Evolutionary conservation across 1,284 basidiomycete species (phyloP).

Genomic region (Rhodotorula sp.): DNA sequence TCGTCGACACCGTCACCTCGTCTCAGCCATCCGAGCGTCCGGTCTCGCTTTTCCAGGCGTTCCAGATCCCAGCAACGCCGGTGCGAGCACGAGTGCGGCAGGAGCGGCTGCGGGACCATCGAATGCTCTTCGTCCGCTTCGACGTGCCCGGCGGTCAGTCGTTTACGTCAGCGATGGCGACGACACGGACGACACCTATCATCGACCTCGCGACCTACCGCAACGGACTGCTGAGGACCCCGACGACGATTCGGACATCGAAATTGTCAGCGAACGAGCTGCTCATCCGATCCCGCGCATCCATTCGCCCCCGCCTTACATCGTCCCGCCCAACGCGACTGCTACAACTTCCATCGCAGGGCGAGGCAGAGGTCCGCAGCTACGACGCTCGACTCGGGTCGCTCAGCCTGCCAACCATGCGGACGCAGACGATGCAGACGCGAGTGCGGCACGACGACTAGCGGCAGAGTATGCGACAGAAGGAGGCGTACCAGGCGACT

Average conservation of each 20-base stretch:
- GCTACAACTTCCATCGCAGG: neutral
- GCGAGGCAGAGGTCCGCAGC: neutral
- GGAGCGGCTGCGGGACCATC: neutral
- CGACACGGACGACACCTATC: conserved; percentile 8
- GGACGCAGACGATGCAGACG: neutral
- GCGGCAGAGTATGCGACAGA: too few species aligned
- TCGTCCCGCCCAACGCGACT: conserved; percentile 12
- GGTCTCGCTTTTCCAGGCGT: conserved; percentile 11
- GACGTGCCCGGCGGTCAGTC: neutral
- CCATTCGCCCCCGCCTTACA: conserved; percentile 17
- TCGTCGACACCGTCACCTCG: neutral
- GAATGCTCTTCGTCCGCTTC: neutral
- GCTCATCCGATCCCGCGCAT: neutral
- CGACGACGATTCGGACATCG: conserved; percentile 18
- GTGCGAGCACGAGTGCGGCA: too few species aligned
- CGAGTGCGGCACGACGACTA: too few species aligned
- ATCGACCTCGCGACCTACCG: neutral
- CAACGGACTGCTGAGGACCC: neutral
- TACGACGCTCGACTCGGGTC: neutral
- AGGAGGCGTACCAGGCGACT: neutral
- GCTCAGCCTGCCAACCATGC: conserved; percentile 1
- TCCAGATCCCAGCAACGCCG: neutral
- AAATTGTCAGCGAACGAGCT: conserved; percentile 17
- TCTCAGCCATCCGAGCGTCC: conserved; percentile 3
- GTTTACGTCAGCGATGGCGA: neutral